Conservation (phyloP, 2,329 filamentous ascomycete species). For the Blastomyces emzantsi region DNA sequence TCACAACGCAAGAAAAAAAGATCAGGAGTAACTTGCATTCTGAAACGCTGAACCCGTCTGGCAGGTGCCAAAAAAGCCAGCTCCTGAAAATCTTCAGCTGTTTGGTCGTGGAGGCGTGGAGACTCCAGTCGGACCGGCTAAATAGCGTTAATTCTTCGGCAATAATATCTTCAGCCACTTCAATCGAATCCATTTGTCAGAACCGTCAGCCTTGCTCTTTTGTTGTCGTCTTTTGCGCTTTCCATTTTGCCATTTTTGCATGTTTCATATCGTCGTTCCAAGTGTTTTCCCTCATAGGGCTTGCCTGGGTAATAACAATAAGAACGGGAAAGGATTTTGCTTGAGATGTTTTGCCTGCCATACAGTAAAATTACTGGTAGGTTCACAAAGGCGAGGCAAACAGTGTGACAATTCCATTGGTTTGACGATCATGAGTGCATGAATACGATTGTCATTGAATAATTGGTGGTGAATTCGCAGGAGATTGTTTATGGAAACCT, state of each 20-base stretch:
- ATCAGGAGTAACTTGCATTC: background rate
- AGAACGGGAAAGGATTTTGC: background rate
- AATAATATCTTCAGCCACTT: background rate
- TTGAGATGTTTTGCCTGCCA: background rate
- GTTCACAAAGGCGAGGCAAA: background rate
- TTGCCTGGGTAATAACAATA: background rate
- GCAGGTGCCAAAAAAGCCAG: background rate
- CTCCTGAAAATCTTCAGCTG: background rate
- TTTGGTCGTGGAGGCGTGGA: background rate
- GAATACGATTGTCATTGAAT: background rate
- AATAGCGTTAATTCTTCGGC: background rate
- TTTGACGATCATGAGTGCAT: background rate
- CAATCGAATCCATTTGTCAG: background rate
- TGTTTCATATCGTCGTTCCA: background rate
- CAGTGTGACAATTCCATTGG: background rate
- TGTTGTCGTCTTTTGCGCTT: background rate
- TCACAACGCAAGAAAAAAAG: background rate
- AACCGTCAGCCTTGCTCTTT: background rate
- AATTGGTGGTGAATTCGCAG: background rate
- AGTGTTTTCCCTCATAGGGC: background rate
- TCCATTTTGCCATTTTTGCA: background rate
- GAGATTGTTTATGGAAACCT: background rate
- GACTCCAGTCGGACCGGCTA: background rate
- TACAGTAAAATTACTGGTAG: background rate
- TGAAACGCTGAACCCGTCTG: slow-evolving; percentile 1